phyloP scores from a whole-genome alignment of 2,329 filamentous ascomycete species.

The Colletotrichum sp. region DNA sequence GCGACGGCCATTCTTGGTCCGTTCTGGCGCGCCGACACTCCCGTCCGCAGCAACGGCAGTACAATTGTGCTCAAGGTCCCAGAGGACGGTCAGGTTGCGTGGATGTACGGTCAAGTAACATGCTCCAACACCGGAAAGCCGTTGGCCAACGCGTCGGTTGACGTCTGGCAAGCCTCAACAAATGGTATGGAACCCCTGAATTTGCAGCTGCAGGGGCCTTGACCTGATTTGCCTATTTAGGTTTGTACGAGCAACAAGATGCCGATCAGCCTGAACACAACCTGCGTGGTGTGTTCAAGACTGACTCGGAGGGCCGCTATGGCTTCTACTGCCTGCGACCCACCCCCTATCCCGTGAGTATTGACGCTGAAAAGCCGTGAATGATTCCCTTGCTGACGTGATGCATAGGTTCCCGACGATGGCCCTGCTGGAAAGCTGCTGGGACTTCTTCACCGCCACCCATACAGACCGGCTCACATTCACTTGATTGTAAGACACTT shows the following conservation, averaged over 20 bases:
- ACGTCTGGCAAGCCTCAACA: slow-evolving; percentile 81
- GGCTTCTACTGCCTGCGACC: slow-evolving; percentile 60
- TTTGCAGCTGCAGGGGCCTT: too few relatives aligned
- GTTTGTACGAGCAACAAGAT: slow-evolving; percentile 68
- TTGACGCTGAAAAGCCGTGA: neutral
- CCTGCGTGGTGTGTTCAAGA: slow-evolving; percentile 69
- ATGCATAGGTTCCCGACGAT: slow-evolving; percentile 41
- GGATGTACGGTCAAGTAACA: slow-evolving; percentile 67
- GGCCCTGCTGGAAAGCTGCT: slow-evolving; percentile 61
- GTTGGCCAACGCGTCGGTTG: slow-evolving; percentile 68
- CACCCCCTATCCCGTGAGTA: slow-evolving; percentile 44
- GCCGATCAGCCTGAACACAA: slow-evolving; percentile 66
- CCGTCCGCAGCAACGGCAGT: slow-evolving; percentile 70
- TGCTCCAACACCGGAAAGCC: slow-evolving; percentile 66
- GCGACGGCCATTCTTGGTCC: slow-evolving; percentile 83
- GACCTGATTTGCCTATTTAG: slow-evolving; percentile 10
- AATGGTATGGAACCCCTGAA: slow-evolving; percentile 53
- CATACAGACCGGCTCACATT: slow-evolving; percentile 63
- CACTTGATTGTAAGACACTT: slow-evolving; percentile 55
- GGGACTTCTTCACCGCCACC: slow-evolving; percentile 57
- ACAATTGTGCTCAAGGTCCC: slow-evolving; percentile 65
- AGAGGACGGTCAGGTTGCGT: slow-evolving; percentile 54
- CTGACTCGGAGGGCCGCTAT: slow-evolving; percentile 66
- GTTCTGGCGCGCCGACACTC: slow-evolving; percentile 80
- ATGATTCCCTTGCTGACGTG: neutral